Conservation (phyloP, 75 land plant genomes). For the Cupressus sempervirens region DNA sequence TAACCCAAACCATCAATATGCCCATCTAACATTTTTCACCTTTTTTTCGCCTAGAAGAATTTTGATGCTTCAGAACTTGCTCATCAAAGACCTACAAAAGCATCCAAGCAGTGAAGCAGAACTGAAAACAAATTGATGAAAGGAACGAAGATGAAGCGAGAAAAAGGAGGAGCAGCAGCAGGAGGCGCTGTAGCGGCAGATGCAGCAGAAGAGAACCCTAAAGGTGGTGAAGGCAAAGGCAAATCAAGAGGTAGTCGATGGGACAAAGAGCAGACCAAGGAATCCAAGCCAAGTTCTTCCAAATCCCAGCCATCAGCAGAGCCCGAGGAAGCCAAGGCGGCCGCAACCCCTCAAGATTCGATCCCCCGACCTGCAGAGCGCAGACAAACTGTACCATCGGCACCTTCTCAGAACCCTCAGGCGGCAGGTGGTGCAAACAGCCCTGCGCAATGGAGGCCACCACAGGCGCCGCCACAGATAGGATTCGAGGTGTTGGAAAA, state of each 20-base stretch:
- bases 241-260: slow-evolving; percentile 2
- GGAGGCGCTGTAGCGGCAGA: too few relatives aligned
- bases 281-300: background rate
- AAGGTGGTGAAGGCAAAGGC: background rate
- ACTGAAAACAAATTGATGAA: too few relatives aligned
- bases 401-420: background rate
- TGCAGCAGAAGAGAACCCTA: background rate
- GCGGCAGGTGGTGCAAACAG: background rate
- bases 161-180: background rate
- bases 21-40: too few relatives aligned
- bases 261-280: slow-evolving; percentile 1
- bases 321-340: background rate
- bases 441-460: background rate
- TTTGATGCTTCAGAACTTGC: too few relatives aligned
- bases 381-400: background rate
- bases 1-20: too few relatives aligned
- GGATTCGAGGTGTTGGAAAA: slow-evolving; percentile 78
- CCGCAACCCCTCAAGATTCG: background rate
- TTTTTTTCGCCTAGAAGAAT: too few relatives aligned
- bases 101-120: too few relatives aligned
- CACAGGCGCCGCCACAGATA: slow-evolving; percentile 18
- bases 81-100: too few relatives aligned
- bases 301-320: background rate
- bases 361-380: background rate
- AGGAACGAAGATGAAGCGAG: background rate